These are phyloP conservation scores for Grammothele lineata DNA, from an alignment of 768 basidiomycete species.

Conservation along the genomic window DNA sequence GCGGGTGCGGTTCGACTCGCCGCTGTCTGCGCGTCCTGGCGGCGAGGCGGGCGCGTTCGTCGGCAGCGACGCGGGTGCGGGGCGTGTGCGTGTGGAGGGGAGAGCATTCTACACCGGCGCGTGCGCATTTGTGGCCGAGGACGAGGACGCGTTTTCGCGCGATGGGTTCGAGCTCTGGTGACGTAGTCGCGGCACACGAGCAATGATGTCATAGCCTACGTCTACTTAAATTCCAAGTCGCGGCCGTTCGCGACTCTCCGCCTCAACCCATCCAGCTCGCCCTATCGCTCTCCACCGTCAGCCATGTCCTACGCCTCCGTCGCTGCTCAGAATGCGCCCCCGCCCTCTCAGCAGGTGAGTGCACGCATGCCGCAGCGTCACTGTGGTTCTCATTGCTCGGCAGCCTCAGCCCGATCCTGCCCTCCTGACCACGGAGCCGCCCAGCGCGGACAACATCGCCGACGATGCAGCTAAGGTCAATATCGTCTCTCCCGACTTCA, in stretches of 20 bases:
- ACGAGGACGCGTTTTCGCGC: slow-evolving; percentile 10
- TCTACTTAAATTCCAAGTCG: slow-evolving; percentile 14
- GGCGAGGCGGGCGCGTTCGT: slow-evolving; percentile 14
- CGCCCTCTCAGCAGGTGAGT: slow-evolving; percentile 40
- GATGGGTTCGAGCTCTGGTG: slow-evolving; percentile 17
- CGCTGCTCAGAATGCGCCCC: slow-evolving; percentile 54
- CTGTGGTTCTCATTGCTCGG: slow-evolving; percentile 8
- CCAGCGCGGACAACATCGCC: slow-evolving; percentile 32
- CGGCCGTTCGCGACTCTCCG: not conserved
- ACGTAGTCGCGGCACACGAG: slow-evolving; percentile 9
- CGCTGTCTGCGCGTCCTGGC: slow-evolving; percentile 24
- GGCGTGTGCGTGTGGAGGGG: slow-evolving; percentile 28
- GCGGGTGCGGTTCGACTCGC: slow-evolving; percentile 30
- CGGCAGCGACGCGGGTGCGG: slow-evolving; percentile 6
- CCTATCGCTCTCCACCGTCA: slow-evolving; percentile 4
- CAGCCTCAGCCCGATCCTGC: slow-evolving; percentile 65
- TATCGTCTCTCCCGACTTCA: slow-evolving; percentile 48
- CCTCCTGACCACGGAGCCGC: slow-evolving; percentile 43
- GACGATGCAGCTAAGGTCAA: slow-evolving; percentile 54
- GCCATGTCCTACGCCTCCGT: slow-evolving; percentile 73
- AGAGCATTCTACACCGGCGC: slow-evolving; percentile 31
- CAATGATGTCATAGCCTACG: slow-evolving; percentile 20
- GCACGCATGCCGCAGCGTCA: not conserved
- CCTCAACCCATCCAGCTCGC: not conserved
- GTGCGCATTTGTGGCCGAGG: slow-evolving; percentile 18